Evolutionary conservation across 2,329 filamentous ascomycete genomes (phyloP), one percentile per base, ranked within the genome.

Genomic region (Microsporum ferrugineum): DNA sequence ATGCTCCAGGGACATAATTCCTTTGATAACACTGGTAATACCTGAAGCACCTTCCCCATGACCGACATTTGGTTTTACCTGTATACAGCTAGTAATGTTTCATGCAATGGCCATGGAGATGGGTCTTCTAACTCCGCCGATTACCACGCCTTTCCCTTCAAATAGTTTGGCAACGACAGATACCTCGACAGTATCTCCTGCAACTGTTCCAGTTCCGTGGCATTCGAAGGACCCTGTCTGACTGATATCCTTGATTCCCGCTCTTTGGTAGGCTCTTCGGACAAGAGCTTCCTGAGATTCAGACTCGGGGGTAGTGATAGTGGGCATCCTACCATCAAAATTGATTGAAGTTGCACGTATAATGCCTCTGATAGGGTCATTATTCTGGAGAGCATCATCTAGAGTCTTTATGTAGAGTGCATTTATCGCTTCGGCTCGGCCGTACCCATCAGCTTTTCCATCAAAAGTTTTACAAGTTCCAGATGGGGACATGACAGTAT

Each of bases 171-270:
- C 57, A 31, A 69, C 63, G 3, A 64, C 68, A 8, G 31, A 29
- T 3, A 58, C 36, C 49, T 70, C 68, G 1, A 62, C 57, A 1
- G 66, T 70, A 57, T 73, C 71, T 2, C 71, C 71, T 1, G 64
- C 66, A 2, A 55, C 57, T 1, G 71, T 73, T 7, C 75, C 76
- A 0, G 76, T 78, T 10, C 75, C 75, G 17, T 64, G 63, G 17
- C 45, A 56, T 39, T 64, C 63, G 23, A 64, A 59, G 38, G 56
- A 61, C 29, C 36, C 43, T 1, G 60, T 65, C 23, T 45, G n/a
- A 27, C 29, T 49, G 23, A 49, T 49, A 36, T 61, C 55, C 0
- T 2, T 47, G 33, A 72, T 69, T 0, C 66, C 67, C 1, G 73
- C 72, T 4, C 63, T 60, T 2, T 61, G 38, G 59, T 77, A 75